Conservation (phyloP, 192 early-diverging fungal genomes). For the Dissophora ornata region DNA sequence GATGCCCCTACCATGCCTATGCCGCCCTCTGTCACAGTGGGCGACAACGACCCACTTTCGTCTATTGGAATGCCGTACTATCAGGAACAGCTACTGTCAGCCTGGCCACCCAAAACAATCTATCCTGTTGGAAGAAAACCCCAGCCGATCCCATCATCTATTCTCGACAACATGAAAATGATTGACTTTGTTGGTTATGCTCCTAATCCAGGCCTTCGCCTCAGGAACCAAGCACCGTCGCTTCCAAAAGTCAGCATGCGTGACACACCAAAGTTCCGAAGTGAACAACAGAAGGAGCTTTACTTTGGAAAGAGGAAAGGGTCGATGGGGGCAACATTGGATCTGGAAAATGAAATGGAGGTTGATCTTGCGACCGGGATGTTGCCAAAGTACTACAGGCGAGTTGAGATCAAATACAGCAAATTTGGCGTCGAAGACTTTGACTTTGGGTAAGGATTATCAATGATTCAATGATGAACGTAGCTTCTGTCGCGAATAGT, state of each 20-base stretch:
- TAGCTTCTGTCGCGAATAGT: too few relatives aligned
- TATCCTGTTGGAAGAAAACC: constrained; percentile 82
- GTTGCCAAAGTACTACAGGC: constrained; percentile 77
- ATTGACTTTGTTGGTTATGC: constrained; percentile 95
- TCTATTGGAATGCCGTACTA: constrained; percentile 85
- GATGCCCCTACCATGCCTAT: constrained; percentile 63
- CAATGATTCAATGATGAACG: too few relatives aligned
- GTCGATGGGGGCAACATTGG: constrained; percentile 30
- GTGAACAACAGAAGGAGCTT: constrained; percentile 81
- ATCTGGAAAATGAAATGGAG: constrained; percentile 52
- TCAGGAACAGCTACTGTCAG: constrained; percentile 78
- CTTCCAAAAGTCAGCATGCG: constrained; percentile 54
- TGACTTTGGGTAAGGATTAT: constrained; percentile 83
- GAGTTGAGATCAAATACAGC: constrained; percentile 89
- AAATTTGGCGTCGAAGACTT: constrained; percentile 98
- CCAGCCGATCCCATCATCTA: constrained; percentile 76
- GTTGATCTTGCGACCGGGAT: constrained; percentile 53
- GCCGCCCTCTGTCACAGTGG: constrained; percentile 58
- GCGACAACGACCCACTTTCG: constrained; percentile 76
- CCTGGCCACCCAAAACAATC: constrained; percentile 73
- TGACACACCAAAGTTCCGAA: constrained; percentile 81
- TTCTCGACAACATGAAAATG: constrained; percentile 84
- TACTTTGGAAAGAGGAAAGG: constrained; percentile 61
- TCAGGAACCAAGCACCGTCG: constrained; percentile 79
- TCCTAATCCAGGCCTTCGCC: constrained; percentile 80